Evolutionary conservation across 352 stramenopile species (phyloP).

Genomic region (Pythium rhizo-oryzae): DNA sequence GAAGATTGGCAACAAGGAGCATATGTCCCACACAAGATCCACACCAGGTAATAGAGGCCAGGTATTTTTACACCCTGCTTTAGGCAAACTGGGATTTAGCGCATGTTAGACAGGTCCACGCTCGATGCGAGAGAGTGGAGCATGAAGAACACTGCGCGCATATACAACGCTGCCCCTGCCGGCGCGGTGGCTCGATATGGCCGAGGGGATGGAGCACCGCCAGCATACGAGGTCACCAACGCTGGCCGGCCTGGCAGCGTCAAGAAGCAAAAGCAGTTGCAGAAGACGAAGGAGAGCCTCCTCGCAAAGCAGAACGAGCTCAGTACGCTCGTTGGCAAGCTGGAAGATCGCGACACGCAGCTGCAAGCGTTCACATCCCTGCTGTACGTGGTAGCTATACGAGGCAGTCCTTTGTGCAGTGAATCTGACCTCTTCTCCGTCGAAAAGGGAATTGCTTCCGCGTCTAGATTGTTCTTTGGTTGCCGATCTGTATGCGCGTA

Average conservation of each 20-base stretch:
- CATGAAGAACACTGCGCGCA: constrained; percentile 22
- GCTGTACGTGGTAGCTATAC: constrained; percentile 35
- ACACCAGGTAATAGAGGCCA: constrained; percentile 10
- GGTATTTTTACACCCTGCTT: constrained; percentile 22
- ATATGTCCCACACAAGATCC: neutral
- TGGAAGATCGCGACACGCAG: constrained; percentile 72
- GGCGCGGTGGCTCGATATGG: neutral
- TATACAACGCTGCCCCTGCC: neutral
- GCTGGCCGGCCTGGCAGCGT: constrained; percentile 13
- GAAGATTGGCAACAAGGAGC: neutral
- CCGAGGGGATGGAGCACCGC: neutral
- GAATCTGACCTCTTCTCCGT: neutral
- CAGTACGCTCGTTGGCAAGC: constrained; percentile 49
- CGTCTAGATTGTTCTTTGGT: constrained; percentile 40
- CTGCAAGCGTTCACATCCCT: constrained; percentile 56
- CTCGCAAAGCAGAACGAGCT: constrained; percentile 41
- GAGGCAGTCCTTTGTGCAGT: neutral
- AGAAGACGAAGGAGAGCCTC: constrained; percentile 46
- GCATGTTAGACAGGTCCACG: neutral
- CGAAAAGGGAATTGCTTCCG: constrained; percentile 42
- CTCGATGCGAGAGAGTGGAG: neutral
- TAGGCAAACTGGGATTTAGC: neutral
- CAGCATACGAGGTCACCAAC: neutral
- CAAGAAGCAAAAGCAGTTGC: constrained; percentile 35
- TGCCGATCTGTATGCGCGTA: constrained; percentile 41